Percentiles rank a stretch among this genome's conserved stretches.
Conservation (phyloP, 2,329 filamentous ascomycete genomes). For the Trichoderma simmonsii region DNA sequence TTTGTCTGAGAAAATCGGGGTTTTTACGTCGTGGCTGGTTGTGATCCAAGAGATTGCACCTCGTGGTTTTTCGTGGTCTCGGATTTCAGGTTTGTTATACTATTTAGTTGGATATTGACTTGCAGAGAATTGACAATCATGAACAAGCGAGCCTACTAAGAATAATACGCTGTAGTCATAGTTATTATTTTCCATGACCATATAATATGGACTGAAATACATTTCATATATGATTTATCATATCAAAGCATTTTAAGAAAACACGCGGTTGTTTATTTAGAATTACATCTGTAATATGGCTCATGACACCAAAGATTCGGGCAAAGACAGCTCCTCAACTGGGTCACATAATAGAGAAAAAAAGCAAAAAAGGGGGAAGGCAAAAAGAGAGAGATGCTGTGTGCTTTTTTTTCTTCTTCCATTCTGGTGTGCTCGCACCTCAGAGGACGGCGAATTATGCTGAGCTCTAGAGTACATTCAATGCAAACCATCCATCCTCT, state of each 20-base stretch:
- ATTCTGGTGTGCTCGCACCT: slow-evolving; percentile 32
- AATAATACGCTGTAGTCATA: background rate
- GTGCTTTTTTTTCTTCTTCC: slow-evolving; percentile 24
- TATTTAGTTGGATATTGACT: background rate
- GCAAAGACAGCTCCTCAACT: background rate
- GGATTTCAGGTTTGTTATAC: background rate
- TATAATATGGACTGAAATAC: background rate
- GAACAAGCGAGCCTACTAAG: background rate
- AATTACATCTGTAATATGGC: background rate
- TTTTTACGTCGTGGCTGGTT: background rate
- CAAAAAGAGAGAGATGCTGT: background rate
- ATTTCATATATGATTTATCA: background rate
- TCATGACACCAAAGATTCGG: background rate
- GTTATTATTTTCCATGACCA: background rate
- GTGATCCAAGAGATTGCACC: background rate
- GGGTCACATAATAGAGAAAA: background rate
- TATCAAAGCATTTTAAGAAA: background rate
- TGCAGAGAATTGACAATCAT: background rate
- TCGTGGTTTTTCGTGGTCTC: background rate
- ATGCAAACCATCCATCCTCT: slow-evolving; percentile 32
- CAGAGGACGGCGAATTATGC: slow-evolving; percentile 32
- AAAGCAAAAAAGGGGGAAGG: background rate
- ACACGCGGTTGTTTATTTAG: background rate
- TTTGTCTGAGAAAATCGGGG: background rate
- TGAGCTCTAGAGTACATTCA: slow-evolving; percentile 39